phyloP scores from a whole-genome alignment of 257 asterid species.

The Asclepias syriaca region DNA sequence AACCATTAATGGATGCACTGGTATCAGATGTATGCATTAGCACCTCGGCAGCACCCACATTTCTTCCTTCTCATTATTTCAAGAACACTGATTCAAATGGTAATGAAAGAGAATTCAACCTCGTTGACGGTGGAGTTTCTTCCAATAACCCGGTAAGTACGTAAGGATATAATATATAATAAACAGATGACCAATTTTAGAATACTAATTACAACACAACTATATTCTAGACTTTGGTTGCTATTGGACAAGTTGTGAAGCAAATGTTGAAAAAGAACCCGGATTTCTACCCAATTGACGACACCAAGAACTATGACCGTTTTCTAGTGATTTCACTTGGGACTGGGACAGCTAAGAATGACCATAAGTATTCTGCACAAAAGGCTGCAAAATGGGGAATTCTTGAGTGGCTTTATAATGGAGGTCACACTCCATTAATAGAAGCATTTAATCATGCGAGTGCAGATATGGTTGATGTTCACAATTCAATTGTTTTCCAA shows the following conservation, averaged over 20 bases:
- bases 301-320: conserved; percentile 40
- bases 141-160: conserved; percentile 59
- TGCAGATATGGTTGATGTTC: conserved; percentile 53
- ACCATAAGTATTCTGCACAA: conserved; percentile 30
- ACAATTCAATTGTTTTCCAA: conserved; percentile 43
- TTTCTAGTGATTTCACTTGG: conserved; percentile 55
- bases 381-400: conserved; percentile 52
- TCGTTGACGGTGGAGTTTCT: conserved; percentile 59
- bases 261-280: conserved; percentile 26
- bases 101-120: conserved; percentile 32
- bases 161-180: too few species aligned
- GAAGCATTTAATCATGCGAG: conserved; percentile 38
- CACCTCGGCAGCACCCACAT: conserved; percentile 61
- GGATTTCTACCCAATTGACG: conserved; percentile 31
- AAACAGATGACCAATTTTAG: too few species aligned
- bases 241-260: conserved; percentile 43
- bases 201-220: too few species aligned
- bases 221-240: conserved; percentile 42
- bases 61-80: conserved; percentile 49
- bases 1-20: conserved; percentile 26
- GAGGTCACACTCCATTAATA: conserved; percentile 33
- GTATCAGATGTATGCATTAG: conserved; percentile 56
- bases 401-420: conserved; percentile 41
- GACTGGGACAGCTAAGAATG: conserved; percentile 44
- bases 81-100: conserved; percentile 33